Conservation (phyloP, 257 asterid genomes). For the Rehmannia glutinosa region DNA sequence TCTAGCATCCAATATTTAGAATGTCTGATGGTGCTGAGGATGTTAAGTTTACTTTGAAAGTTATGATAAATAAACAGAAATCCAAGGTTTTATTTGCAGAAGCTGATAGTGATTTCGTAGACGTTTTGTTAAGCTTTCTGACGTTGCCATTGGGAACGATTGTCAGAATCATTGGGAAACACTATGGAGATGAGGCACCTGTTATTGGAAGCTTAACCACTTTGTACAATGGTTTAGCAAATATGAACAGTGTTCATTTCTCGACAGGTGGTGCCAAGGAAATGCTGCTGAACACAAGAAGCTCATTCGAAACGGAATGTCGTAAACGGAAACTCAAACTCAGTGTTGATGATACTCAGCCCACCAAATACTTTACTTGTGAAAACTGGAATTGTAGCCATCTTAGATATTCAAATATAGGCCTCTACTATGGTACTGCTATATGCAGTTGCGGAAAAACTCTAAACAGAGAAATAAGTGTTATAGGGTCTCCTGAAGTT, state of each 20-base stretch:
- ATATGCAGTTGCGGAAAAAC: constrained; percentile 1
- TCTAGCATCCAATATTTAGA: not conserved
- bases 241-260: constrained; percentile 1
- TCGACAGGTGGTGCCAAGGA: not conserved
- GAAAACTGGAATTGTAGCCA: too few species aligned
- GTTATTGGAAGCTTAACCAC: constrained; percentile 11
- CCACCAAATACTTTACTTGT: too few species aligned
- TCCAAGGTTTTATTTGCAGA: constrained; percentile 21
- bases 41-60: not conserved
- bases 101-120: not conserved
- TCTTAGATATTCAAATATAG: too few species aligned
- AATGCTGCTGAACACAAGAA: constrained; percentile 26
- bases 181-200: not conserved
- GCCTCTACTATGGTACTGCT: too few species aligned
- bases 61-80: constrained; percentile 16
- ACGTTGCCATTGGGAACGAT: constrained; percentile 17
- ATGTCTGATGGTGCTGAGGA: not conserved
- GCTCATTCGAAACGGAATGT: not conserved
- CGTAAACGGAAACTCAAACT: constrained; percentile 13
- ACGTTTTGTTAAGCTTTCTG: constrained; percentile 20
- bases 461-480: not conserved
- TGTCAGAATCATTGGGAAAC: not conserved
- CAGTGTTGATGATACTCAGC: not conserved
- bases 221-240: not conserved
- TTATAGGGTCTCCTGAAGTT: not conserved